Percentiles rank a stretch among this genome's conserved stretches.
Conservation (phyloP, 2,329 filamentous ascomycete genomes). For the Pseudogymnoascus sp. region DNA sequence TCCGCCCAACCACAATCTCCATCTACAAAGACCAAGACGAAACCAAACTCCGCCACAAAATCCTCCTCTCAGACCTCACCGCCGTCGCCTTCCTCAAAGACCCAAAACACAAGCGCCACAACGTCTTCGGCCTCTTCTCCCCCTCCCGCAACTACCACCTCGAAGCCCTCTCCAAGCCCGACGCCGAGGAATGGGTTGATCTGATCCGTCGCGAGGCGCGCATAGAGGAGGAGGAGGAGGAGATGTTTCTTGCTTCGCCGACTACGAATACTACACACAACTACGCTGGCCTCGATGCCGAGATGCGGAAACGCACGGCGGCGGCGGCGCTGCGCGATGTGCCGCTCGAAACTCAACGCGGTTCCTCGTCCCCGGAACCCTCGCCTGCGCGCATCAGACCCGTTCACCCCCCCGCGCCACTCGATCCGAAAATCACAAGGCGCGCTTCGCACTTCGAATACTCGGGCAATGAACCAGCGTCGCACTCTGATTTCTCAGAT, state of each 20-base stretch:
- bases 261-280: conserved; percentile 30
- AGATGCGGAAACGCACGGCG: conserved; percentile 19
- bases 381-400: conserved; percentile 24
- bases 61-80: conserved; percentile 81
- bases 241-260: conserved; percentile 66
- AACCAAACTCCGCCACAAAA: conserved; percentile 78
- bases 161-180: conserved; percentile 61
- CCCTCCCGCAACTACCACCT: conserved; percentile 87
- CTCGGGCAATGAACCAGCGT: conserved; percentile 62
- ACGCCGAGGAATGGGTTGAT: conserved; percentile 80
- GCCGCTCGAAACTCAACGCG: conserved; percentile 25
- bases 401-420: conserved; percentile 7
- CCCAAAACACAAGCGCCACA: conserved; percentile 74
- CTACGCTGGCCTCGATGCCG: conserved; percentile 23
- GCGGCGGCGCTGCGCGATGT: conserved; percentile 12
- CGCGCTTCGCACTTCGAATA: conserved; percentile 57
- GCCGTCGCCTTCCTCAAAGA: conserved; percentile 84
- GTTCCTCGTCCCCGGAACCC: conserved; percentile 53
- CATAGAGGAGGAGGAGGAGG: conserved; percentile 82
- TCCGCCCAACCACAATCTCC: conserved; percentile 81
- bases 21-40: conserved; percentile 91
- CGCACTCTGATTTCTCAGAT: conserved; percentile 83
- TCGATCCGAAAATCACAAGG: conserved; percentile 24
- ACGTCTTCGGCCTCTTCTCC: conserved; percentile 89
- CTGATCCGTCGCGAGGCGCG: conserved; percentile 70